Conservation (phyloP, 139 green algal species). For the Spirogloea muscicola region DNA sequence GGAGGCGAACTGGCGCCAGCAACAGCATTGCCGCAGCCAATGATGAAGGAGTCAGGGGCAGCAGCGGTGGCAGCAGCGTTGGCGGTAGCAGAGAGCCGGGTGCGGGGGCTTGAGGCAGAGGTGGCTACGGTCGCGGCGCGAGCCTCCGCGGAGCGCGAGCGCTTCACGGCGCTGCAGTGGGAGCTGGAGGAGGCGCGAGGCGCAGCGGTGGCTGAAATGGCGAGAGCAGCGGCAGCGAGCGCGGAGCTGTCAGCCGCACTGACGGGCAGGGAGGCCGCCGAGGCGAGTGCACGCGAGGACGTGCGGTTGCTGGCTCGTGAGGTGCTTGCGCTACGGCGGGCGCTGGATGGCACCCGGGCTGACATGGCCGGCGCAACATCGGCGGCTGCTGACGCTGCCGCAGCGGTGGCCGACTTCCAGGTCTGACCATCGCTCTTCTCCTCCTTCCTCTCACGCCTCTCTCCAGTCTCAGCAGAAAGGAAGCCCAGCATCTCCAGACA, state of each 20-base stretch:
- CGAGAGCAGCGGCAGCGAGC: no score
- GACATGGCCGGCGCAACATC: no score
- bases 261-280: neutral
- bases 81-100: neutral
- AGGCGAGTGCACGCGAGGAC: neutral
- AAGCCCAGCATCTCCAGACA: no score
- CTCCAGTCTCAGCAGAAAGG: no score
- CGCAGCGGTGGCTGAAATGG: neutral
- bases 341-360: no score
- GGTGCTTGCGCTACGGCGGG: neutral
- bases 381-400: no score
- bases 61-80: no score
- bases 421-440: no score
- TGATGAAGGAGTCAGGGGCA: no score
- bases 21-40: neutral
- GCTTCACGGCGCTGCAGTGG: slow-evolving; percentile 23
- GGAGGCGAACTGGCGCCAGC: neutral
- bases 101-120: neutral
- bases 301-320: neutral
- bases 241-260: neutral
- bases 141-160: slow-evolving; percentile 17
- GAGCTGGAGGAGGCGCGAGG: slow-evolving; percentile 18
- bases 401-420: no score
- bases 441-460: no score
- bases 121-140: neutral